phyloP scores from a whole-genome alignment of 2,329 filamentous ascomycete species.

The Hortaea werneckii region DNA sequence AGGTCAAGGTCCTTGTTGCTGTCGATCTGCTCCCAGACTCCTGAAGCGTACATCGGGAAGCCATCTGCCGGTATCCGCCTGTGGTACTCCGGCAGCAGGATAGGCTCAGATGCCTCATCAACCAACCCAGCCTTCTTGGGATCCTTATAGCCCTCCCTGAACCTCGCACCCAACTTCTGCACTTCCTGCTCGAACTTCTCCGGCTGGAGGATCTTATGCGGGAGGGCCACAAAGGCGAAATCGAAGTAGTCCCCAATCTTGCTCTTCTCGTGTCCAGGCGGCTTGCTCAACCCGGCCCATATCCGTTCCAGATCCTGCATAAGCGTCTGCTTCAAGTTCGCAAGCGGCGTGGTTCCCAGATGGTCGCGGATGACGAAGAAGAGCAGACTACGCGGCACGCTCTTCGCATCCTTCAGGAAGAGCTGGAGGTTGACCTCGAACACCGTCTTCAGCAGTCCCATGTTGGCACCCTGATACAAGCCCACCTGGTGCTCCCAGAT shows the following conservation, averaged over 20 bases:
- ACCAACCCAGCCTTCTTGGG: constrained; percentile 50
- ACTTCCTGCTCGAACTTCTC: constrained; percentile 81
- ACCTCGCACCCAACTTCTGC: constrained; percentile 67
- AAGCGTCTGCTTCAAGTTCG: constrained; percentile 81
- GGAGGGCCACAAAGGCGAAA: constrained; percentile 89
- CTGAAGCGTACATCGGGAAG: constrained; percentile 87
- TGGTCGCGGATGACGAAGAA: constrained; percentile 99
- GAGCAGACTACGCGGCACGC: constrained; percentile 77
- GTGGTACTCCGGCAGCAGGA: constrained; percentile 92
- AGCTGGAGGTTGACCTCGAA: constrained; percentile 98
- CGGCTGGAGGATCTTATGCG: constrained; percentile 92
- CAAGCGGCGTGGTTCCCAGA: constrained; percentile 79
- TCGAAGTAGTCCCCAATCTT: constrained; percentile 96
- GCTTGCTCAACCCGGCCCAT: constrained; percentile 89
- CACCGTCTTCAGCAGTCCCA: constrained; percentile 96
- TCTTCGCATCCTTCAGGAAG: constrained; percentile 92
- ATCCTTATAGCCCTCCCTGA: constrained; percentile 69
- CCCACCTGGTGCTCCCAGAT: constrained; percentile 99
- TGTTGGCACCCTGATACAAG: constrained; percentile 95
- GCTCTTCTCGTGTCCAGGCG: constrained; percentile 74
- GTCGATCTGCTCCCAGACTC: constrained; percentile 97
- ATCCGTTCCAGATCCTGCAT: constrained; percentile 85
- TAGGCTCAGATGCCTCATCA: constrained; percentile 64
- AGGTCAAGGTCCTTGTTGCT: constrained; percentile 97
- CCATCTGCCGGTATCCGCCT: constrained; percentile 91